Evolutionary conservation across 2,329 filamentous ascomycete species (phyloP).

Genomic region (Westerdykella ornata): DNA sequence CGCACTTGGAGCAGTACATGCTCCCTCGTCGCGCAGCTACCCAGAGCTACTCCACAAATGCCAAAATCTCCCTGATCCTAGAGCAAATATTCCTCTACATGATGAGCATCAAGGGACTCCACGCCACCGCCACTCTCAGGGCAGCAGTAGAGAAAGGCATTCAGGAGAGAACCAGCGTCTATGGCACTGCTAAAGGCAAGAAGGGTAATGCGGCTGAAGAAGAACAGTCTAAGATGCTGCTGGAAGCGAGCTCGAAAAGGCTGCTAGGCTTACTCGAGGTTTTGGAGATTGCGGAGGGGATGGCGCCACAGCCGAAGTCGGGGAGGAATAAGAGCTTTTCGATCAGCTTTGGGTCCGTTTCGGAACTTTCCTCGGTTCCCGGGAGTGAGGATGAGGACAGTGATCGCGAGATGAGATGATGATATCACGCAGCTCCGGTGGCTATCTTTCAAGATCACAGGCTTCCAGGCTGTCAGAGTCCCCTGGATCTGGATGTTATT

Average conservation of each 20-base stretch:
- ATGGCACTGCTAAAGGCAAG: conserved; percentile 42
- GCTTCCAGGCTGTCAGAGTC: no score
- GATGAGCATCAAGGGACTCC: conserved; percentile 14
- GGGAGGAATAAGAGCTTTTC: neutral
- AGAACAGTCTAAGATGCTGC: conserved; percentile 27
- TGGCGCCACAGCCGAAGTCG: neutral
- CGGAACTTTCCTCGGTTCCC: neutral
- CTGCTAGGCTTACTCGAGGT: conserved; percentile 33
- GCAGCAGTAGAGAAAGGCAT: conserved; percentile 50
- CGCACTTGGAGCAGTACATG: conserved; percentile 24
- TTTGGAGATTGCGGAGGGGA: conserved; percentile 17
- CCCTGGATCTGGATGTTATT: no score
- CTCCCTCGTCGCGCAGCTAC: conserved; percentile 20
- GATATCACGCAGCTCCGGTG: no score
- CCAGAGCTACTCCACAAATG: conserved; percentile 27
- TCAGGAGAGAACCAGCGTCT: conserved; percentile 41
- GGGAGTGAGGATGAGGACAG: neutral
- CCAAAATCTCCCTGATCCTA: conserved; percentile 32
- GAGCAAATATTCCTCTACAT: conserved; percentile 30
- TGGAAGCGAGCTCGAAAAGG: conserved; percentile 32
- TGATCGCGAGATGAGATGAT: no score
- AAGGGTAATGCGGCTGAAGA: conserved; percentile 34
- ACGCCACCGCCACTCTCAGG: conserved; percentile 30
- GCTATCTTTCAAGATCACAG: no score
- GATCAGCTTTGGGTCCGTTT: neutral